Evolutionary conservation across 306 rosid genomes (phyloP).

Genomic region (Casuarina cunninghamiana): DNA sequence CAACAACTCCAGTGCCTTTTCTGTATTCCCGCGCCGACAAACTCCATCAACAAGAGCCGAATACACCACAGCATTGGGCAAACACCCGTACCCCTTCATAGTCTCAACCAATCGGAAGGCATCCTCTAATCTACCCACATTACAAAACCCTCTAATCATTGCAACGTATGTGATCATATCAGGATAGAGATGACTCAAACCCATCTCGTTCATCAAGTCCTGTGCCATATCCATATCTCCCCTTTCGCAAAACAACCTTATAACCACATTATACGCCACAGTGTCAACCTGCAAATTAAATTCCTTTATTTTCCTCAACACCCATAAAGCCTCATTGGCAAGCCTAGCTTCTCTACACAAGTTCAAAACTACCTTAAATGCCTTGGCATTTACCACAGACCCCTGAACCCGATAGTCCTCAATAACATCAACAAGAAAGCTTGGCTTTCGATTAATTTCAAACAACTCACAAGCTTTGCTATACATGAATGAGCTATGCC

Average conservation of each 20-base stretch:
- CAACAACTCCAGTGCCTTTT: slow-evolving; percentile 60
- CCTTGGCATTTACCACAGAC: slow-evolving; percentile 48
- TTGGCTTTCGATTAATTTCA: slow-evolving; percentile 47
- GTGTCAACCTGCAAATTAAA: slow-evolving; percentile 61
- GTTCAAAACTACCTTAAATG: slow-evolving; percentile 24
- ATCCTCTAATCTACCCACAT: slow-evolving; percentile 60
- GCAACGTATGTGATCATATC: slow-evolving; percentile 51
- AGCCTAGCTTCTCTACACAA: slow-evolving; percentile 73
- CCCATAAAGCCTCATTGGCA: slow-evolving; percentile 61
- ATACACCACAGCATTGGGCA: slow-evolving; percentile 59
- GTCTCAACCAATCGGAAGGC: slow-evolving; percentile 53
- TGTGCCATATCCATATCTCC: slow-evolving; percentile 61
- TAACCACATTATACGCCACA: slow-evolving; percentile 61
- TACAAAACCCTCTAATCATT: slow-evolving; percentile 72
- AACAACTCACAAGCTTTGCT: slow-evolving; percentile 58
- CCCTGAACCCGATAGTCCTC: slow-evolving; percentile 61
- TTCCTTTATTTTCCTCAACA: slow-evolving; percentile 55
- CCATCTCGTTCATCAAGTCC: slow-evolving; percentile 65
- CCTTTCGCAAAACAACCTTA: slow-evolving; percentile 59
- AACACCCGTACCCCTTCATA: slow-evolving; percentile 65
- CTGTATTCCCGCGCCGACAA: slow-evolving; percentile 47
- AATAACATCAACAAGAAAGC: slow-evolving; percentile 51
- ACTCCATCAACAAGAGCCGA: slow-evolving; percentile 68
- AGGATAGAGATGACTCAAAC: slow-evolving; percentile 13
- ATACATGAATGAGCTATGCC: slow-evolving; percentile 65